phyloP scores from a whole-genome alignment of 352 stramenopile species.

The Globisporangium sylvaticum region DNA sequence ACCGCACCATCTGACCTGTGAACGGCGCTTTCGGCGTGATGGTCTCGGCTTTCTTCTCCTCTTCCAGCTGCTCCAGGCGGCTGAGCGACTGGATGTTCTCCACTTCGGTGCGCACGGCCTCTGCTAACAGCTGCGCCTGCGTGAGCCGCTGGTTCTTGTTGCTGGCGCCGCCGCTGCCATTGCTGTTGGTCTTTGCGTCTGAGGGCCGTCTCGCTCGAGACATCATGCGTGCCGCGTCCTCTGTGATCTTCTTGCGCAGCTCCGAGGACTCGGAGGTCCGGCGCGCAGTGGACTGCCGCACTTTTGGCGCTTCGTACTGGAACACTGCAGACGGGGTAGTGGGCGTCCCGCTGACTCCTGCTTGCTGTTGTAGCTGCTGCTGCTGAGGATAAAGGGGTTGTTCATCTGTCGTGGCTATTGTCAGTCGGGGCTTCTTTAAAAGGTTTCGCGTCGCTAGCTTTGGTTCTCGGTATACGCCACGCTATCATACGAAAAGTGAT shows the following conservation, averaged over 20 bases:
- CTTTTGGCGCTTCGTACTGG: constrained; percentile 36
- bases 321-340: constrained; percentile 9
- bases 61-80: constrained; percentile 71
- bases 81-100: constrained; percentile 80
- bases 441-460: constrained; percentile 11
- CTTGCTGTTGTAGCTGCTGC: background rate
- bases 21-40: constrained; percentile 64
- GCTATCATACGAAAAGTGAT: background rate
- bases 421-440: constrained; percentile 17
- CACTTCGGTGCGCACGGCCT: constrained; percentile 76
- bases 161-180: background rate
- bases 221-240: constrained; percentile 45
- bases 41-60: constrained; percentile 76
- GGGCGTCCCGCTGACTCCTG: background rate
- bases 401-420: background rate
- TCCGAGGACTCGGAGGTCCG: constrained; percentile 64
- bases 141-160: constrained; percentile 37
- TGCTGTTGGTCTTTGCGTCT: background rate
- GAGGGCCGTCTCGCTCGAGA: constrained; percentile 22
- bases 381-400: background rate
- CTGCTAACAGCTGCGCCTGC: constrained; percentile 60
- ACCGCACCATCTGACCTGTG: constrained; percentile 64
- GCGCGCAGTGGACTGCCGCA: constrained; percentile 53
- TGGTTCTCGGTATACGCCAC: constrained; percentile 28
- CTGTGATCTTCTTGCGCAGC: constrained; percentile 45